Conservation (phyloP, 768 basidiomycete species). For the Serendipita sp. region DNA sequence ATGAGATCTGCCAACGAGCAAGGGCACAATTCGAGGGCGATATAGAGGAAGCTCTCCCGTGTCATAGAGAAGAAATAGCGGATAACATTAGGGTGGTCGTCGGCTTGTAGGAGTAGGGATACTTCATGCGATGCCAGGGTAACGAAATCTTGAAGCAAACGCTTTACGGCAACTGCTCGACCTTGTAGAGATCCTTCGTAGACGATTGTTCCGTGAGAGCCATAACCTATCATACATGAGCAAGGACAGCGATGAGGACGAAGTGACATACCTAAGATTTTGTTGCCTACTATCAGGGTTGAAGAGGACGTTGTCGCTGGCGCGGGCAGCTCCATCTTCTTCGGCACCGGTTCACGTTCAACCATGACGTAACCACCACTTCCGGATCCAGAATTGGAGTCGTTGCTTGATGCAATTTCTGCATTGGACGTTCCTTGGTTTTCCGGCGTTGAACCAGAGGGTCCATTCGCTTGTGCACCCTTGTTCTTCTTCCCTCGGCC, state of each 20-base stretch:
- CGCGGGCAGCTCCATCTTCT: neutral
- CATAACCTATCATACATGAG: slow-evolving; percentile 47
- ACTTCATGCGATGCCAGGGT: slow-evolving; percentile 91
- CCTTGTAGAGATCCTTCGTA: slow-evolving; percentile 91
- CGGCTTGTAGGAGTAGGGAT: slow-evolving; percentile 84
- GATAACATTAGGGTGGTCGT: slow-evolving; percentile 97
- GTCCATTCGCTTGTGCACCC: slow-evolving; percentile 18
- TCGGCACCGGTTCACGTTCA: neutral
- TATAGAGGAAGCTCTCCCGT: slow-evolving; percentile 87
- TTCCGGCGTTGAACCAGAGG: neutral
- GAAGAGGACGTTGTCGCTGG: slow-evolving; percentile 4
- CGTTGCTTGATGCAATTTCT: neutral
- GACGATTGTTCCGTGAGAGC: slow-evolving; percentile 94
- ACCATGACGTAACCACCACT: neutral
- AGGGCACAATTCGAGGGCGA: slow-evolving; percentile 89
- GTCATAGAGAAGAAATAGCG: slow-evolving; percentile 96
- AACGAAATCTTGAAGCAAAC: slow-evolving; percentile 87
- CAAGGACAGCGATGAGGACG: neutral
- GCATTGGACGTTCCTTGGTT: neutral
- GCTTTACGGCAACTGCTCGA: slow-evolving; percentile 95
- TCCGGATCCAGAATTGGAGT: neutral
- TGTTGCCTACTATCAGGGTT: slow-evolving; percentile 49
- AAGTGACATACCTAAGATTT: slow-evolving; percentile 44
- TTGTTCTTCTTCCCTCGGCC: slow-evolving; percentile 19
- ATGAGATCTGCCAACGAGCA: slow-evolving; percentile 78